Percentiles rank a stretch among this genome's conserved stretches.
Evolutionary conservation across 176 grass and related monocot genomes (phyloP).

Genomic region (Puccinellia tenuiflora): DNA sequence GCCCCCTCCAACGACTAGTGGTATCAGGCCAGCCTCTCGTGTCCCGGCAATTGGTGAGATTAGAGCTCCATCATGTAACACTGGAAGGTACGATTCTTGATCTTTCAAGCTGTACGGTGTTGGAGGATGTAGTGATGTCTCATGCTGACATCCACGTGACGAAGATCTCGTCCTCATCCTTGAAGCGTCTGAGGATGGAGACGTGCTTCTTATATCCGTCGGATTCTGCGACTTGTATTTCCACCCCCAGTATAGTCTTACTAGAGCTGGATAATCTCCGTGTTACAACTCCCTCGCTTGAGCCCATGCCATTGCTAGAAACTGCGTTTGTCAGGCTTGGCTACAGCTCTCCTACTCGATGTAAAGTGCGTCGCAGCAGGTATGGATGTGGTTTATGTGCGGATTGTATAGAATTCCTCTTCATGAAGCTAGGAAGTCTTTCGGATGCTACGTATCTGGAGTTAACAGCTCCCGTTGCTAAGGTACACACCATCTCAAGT

Average conservation of each 20-base stretch:
- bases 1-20: background rate
- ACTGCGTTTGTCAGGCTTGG: background rate
- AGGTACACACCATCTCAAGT: background rate
- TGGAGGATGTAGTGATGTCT: background rate
- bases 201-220: background rate
- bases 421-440: background rate
- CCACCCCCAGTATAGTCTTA: background rate
- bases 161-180: background rate
- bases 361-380: background rate
- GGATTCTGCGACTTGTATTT: background rate
- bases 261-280: background rate
- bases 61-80: background rate
- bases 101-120: background rate
- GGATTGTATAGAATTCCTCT: background rate
- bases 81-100: background rate
- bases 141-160: background rate
- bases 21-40: background rate
- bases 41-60: background rate
- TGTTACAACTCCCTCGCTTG: background rate
- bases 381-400: background rate
- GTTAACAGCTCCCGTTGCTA: background rate
- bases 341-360: background rate
- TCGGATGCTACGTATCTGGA: background rate
- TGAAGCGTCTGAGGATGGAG: background rate
- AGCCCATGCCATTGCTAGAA: background rate